Evolutionary conservation across 306 rosid genomes (phyloP).

Genomic region (Pyrus bretschneideri): DNA sequence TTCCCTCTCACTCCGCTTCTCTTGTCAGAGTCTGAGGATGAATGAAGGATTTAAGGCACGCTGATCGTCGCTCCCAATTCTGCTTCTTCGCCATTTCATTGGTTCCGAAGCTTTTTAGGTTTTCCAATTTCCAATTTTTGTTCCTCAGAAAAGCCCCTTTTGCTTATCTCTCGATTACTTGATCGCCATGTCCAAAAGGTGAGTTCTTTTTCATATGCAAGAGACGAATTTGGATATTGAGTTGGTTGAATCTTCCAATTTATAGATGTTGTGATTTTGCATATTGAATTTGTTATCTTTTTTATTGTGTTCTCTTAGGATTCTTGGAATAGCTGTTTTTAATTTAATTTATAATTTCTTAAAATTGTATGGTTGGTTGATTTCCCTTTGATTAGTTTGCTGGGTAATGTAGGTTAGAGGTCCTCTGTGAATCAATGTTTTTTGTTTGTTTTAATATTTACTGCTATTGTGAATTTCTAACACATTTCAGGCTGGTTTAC

Average conservation of each 20-base stretch:
- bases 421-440: not conserved
- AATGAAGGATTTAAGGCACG: not conserved
- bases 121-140: not conserved
- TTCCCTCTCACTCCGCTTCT: not conserved
- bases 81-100: not conserved
- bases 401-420: not conserved
- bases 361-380: not conserved
- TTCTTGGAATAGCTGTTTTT: not conserved
- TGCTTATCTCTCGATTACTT: not conserved
- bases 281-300: not conserved
- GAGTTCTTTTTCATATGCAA: not conserved
- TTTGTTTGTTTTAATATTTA: not conserved
- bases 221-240: not conserved
- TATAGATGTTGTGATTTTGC: not conserved
- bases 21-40: not conserved
- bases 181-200: slow-evolving; percentile 70
- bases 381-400: not conserved
- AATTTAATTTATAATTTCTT: not conserved
- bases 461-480: not conserved
- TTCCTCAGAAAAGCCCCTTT: not conserved
- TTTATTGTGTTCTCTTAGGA: not conserved
- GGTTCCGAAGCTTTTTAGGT: slow-evolving; percentile 7
- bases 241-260: not conserved
- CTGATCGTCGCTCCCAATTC: not conserved
- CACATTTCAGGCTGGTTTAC: not conserved